phyloP scores from a whole-genome alignment of 768 basidiomycete species.

The Russula dissimulans region DNA sequence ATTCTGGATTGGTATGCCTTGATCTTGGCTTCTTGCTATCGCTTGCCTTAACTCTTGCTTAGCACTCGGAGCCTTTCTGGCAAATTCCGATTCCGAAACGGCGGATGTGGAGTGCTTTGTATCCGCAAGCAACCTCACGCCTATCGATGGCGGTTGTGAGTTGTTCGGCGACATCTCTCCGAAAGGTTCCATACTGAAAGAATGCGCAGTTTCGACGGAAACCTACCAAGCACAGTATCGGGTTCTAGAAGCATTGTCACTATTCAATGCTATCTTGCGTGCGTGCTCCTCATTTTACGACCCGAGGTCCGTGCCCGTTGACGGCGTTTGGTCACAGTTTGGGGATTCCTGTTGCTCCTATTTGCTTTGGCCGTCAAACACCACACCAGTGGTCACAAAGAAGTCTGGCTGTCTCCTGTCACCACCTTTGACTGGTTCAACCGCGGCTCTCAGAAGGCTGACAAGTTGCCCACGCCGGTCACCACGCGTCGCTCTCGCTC shows the following conservation, averaged over 20 bases:
- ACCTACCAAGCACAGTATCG: conserved; percentile 86
- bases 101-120: conserved; percentile 80
- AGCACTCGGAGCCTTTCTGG: conserved; percentile 70
- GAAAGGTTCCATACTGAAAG: background rate
- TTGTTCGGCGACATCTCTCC: conserved; percentile 13
- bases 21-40: background rate
- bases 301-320: conserved; percentile 4
- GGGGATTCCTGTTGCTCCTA: conserved; percentile 39
- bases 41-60: conserved; percentile 1
- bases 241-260: conserved; percentile 69
- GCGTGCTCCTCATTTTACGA: conserved; percentile 24
- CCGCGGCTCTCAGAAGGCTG: conserved; percentile 21
- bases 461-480: conserved; percentile 37
- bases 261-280: conserved; percentile 70
- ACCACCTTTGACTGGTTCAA: conserved; percentile 69
- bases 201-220: conserved; percentile 60
- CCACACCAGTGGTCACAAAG: conserved; percentile 33
- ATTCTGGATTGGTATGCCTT: conserved; percentile 65
- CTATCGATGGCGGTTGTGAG: conserved; percentile 62
- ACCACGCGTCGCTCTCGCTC: conserved; percentile 24
- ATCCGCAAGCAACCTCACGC: conserved; percentile 38
- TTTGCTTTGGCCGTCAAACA: conserved; percentile 37
- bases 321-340: conserved; percentile 31
- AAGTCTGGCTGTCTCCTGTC: conserved; percentile 63
- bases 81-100: conserved; percentile 64